Conservation (phyloP, 441 rosid genomes). For the Corymbia calophylla region DNA sequence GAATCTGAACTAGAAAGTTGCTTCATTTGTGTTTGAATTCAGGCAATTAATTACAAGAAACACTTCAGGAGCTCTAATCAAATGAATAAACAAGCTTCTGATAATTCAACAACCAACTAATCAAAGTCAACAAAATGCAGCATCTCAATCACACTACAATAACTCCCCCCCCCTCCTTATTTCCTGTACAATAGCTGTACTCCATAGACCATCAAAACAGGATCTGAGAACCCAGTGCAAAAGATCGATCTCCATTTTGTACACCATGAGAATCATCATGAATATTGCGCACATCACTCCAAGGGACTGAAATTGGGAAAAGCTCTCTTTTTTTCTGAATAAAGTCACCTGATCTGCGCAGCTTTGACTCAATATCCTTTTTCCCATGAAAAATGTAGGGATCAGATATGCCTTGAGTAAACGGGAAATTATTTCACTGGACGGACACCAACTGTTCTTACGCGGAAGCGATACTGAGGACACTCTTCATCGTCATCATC, state of each 20-base stretch:
- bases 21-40: background rate
- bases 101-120: background rate
- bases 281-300: background rate
- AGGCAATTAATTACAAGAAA: background rate
- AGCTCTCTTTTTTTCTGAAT: background rate
- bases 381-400: background rate
- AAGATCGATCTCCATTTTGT: background rate
- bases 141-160: background rate
- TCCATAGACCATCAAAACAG: background rate
- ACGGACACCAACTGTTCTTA: constrained; percentile 67
- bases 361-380: background rate
- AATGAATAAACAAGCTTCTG: background rate
- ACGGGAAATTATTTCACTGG: constrained; percentile 48
- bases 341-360: background rate
- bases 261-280: background rate
- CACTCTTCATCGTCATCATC: constrained; percentile 48
- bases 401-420: background rate
- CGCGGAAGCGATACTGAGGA: constrained; percentile 66
- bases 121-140: background rate
- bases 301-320: background rate
- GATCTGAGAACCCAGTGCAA: background rate
- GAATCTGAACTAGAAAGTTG: background rate
- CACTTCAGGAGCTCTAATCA: background rate
- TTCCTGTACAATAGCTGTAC: background rate
- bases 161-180: background rate